Evolutionary conservation across 1,284 basidiomycete genomes (phyloP).

Genomic region (Moniliella sp.): DNA sequence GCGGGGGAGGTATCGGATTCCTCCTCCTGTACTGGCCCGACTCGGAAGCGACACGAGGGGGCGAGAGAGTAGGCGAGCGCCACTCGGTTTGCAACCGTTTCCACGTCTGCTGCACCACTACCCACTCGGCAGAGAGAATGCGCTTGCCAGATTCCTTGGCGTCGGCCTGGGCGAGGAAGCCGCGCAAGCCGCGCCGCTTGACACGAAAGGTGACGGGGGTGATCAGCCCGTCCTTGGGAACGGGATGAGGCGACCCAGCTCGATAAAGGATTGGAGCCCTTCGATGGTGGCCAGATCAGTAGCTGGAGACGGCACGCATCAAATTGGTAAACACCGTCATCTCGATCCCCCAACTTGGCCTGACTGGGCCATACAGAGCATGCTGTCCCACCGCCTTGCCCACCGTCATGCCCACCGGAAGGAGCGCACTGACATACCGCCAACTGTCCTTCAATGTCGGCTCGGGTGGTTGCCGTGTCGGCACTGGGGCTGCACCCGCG

Average conservation of each 20-base stretch:
- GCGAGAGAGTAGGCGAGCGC: slow-evolving; percentile 4
- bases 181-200: slow-evolving; percentile 48
- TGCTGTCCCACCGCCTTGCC: slow-evolving; percentile 27
- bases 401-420: slow-evolving; percentile 24
- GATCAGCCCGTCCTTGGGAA: slow-evolving; percentile 77
- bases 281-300: slow-evolving; percentile 66
- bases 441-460: slow-evolving; percentile 23
- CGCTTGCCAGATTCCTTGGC: slow-evolving; percentile 50
- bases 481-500: slow-evolving; percentile 19
- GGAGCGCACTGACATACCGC: slow-evolving; percentile 26
- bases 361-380: slow-evolving; percentile 46
- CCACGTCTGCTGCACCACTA: slow-evolving; percentile 77
- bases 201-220: slow-evolving; percentile 84
- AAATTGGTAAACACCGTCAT: slow-evolving; percentile 43
- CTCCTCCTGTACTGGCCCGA: no score
- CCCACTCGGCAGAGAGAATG: slow-evolving; percentile 82
- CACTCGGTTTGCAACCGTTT: slow-evolving; percentile 64
- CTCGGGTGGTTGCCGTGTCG: slow-evolving; percentile 8
- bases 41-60: background rate
- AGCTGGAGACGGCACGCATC: slow-evolving; percentile 61
- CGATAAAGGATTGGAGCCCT: slow-evolving; percentile 48
- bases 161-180: slow-evolving; percentile 56
- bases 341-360: slow-evolving; percentile 66
- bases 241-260: slow-evolving; percentile 61
- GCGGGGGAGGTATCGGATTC: background rate